Conservation (phyloP, 2,329 filamentous ascomycete species). For the Shiraia bambusicola region DNA sequence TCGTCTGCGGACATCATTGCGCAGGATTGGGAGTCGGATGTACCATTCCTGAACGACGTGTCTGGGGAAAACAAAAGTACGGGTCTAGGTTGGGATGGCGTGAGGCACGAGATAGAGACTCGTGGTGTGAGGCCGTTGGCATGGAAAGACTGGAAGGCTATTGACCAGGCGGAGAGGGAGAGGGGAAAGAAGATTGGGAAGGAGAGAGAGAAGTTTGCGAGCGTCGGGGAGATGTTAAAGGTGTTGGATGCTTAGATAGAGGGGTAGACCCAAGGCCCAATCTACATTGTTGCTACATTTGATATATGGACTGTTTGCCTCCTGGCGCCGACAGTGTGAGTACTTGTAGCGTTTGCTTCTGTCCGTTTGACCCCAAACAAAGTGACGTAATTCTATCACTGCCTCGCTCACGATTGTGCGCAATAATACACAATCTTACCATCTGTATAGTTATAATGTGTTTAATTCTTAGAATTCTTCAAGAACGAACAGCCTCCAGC, state of each 20-base stretch:
- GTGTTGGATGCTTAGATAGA: slow-evolving; percentile 40
- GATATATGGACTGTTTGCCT: no score
- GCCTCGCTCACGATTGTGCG: no score
- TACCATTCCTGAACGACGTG: slow-evolving; percentile 52
- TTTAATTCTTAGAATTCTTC: no score
- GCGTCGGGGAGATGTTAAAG: slow-evolving; percentile 60
- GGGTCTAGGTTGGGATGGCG: slow-evolving; percentile 72
- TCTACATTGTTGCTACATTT: no score
- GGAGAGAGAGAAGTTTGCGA: slow-evolving; percentile 68
- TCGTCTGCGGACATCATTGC: slow-evolving; percentile 80
- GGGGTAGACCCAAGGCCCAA: no score
- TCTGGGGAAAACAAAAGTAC: slow-evolving; percentile 38
- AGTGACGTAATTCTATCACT: no score
- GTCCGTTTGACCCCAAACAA: no score
- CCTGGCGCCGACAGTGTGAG: no score
- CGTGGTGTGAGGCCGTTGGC: slow-evolving; percentile 64
- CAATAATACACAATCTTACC: no score
- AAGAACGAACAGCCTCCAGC: no score
- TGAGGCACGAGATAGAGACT: slow-evolving; percentile 61
- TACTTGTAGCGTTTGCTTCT: no score
- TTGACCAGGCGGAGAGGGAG: slow-evolving; percentile 75
- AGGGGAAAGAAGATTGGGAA: slow-evolving; percentile 70
- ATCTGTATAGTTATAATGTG: no score
- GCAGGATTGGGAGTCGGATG: slow-evolving; percentile 66
- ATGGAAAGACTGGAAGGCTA: slow-evolving; percentile 85